phyloP scores from a whole-genome alignment of 148 eudicot species.

The Chenopodium formosanum region DNA sequence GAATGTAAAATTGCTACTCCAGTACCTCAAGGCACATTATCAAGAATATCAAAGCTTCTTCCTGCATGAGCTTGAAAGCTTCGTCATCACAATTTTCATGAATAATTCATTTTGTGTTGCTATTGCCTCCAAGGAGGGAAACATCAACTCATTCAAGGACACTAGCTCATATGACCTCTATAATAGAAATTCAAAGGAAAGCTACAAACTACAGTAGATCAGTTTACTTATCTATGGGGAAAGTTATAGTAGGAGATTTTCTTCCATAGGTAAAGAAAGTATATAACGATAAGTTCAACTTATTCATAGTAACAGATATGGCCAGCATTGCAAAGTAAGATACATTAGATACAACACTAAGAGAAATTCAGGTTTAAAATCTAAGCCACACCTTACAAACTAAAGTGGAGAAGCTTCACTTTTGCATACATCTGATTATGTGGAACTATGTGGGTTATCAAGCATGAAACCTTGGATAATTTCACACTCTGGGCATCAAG shows the following conservation, averaged over 20 bases:
- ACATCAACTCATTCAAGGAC: not conserved
- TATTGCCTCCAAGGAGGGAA: not conserved
- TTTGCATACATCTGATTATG: no score
- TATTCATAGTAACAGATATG: no score
- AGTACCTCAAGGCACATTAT: not conserved
- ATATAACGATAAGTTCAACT: no score
- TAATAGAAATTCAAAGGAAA: not conserved
- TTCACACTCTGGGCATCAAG: not conserved
- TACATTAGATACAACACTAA: no score
- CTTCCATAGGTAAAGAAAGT: no score
- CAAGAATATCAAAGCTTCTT: not conserved
- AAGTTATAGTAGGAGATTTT: no score
- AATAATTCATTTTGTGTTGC: not conserved
- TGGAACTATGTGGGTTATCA: not conserved
- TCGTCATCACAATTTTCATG: not conserved
- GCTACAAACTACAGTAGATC: not conserved
- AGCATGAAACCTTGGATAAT: not conserved
- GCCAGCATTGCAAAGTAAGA: no score
- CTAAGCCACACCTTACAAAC: no score
- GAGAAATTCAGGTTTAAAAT: no score
- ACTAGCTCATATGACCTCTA: no score
- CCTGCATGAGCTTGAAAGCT: not conserved
- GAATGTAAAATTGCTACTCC: not conserved
- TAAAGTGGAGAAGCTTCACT: no score
- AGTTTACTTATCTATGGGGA: not conserved